Base-by-base conservation (phyloP, 306 rosid genomes). In the Ziziphus jujuba region DNA sequence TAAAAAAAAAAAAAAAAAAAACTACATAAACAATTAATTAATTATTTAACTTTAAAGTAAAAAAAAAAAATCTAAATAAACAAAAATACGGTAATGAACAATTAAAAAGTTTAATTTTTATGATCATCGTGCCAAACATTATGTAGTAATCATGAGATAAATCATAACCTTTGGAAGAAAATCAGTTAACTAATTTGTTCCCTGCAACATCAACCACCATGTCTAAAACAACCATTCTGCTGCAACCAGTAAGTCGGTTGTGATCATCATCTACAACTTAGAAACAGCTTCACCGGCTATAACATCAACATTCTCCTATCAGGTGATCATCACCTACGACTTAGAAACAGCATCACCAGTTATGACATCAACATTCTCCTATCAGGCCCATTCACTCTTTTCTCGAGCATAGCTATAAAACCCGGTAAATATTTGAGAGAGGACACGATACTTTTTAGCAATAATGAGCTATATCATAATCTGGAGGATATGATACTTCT, bases 401-500 rank as follows among this genome's bases (percentile, higher is more conserved):
- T 73, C 89, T 79, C 85, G 84, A 81, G 74, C 89, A 80, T 59
- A 88, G 76, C 97, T 88, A 91, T 91, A 91, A 91, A 86, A 82
- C 87, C 91, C 91, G 86, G 84, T 28, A 28, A 28, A 28, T 28
- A 28, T 28, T 28, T 28, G 33, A 28, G 33, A 58, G 50, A 51
- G 65, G 13, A 69, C 58, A 66, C 24, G 66, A 48, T 21, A 69
- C 73, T 76, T 78, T 71, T 55, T 58, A 79, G 33, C 33, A 28
- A 72, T 65, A 80, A 59, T 62, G 60, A 79, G 65, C 57, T 69
- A 54, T 75, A 76, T 75, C 81, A 69, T 73, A 74, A n/a, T n/a
- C 69, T 69, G 61, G 50, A 51, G 65, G 13, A 69, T 61, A 66
- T 31, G 66, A 48, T 21, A 69, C 73, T 76, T 78, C 69, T 55